Percentiles rank a stretch among this genome's conserved stretches.
These are phyloP conservation scores for Taxillus chinensis DNA, from an alignment of 164 flowering plant genomes.

Conservation along the genomic window DNA sequence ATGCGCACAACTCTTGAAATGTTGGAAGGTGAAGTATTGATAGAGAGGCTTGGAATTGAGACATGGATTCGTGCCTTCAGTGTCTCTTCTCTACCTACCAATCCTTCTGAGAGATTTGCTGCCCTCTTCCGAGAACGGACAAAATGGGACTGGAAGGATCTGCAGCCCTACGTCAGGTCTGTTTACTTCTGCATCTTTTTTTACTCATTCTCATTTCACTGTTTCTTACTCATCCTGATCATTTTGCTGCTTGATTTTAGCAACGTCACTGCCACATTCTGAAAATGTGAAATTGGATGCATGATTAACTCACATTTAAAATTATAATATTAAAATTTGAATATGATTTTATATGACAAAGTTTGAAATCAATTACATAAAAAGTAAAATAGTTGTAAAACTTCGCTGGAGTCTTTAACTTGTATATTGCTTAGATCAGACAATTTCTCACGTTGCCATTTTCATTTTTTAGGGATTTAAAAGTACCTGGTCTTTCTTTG, in stretches of 20 bases:
- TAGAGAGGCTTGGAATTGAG: constrained; percentile 64
- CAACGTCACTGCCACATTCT: too few relatives aligned
- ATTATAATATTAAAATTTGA: too few relatives aligned
- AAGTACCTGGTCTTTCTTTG: constrained; percentile 76
- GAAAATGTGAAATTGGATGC: too few relatives aligned
- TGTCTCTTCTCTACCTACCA: constrained; percentile 54
- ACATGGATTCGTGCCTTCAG: constrained; percentile 67
- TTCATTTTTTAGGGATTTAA: constrained; percentile 51
- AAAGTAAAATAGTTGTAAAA: too few relatives aligned
- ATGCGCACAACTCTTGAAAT: constrained; percentile 58
- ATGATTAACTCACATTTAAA: too few relatives aligned
- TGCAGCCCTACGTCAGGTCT: constrained; percentile 81
- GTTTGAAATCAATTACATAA: too few relatives aligned
- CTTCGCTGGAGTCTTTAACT: too few relatives aligned
- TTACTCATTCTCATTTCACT: neutral
- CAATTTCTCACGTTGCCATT: neutral
- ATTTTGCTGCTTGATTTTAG: neutral
- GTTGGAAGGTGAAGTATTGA: constrained; percentile 88
- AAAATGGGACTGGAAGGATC: constrained; percentile 87
- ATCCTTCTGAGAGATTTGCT: constrained; percentile 73
- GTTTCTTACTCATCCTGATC: neutral
- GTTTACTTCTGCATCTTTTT: neutral
- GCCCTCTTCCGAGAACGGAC: constrained; percentile 54
- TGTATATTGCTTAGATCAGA: neutral
- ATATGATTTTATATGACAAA: too few relatives aligned